Evolutionary conservation across 2,329 filamentous ascomycete species (phyloP).

Genomic region (Chrysosphaeria jannelii): DNA sequence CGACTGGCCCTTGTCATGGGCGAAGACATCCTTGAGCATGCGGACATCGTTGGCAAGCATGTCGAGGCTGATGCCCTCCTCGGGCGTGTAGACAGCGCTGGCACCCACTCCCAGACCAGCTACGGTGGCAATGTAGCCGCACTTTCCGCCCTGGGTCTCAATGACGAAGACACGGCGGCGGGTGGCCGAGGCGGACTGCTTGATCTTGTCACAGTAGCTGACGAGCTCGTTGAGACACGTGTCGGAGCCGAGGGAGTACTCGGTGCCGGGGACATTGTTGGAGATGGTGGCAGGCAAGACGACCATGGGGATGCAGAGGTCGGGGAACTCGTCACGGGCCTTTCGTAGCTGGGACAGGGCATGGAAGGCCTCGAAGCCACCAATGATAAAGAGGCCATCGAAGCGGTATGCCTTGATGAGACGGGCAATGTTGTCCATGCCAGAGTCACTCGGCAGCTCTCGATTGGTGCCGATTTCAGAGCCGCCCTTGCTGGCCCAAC

Average conservation of each 20-base stretch:
- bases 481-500: slow-evolving; percentile 86
- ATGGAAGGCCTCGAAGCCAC: slow-evolving; percentile 91
- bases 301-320: slow-evolving; percentile 75
- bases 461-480: slow-evolving; percentile 97
- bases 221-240: slow-evolving; percentile 91
- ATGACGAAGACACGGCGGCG: slow-evolving; percentile 89
- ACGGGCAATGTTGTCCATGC: slow-evolving; percentile 53
- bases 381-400: slow-evolving; percentile 72
- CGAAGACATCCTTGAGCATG: slow-evolving; percentile 63
- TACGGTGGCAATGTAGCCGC: slow-evolving; percentile 75
- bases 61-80: slow-evolving; percentile 79
- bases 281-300: slow-evolving; percentile 90
- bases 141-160: slow-evolving; percentile 85
- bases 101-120: slow-evolving; percentile 81
- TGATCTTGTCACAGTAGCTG: slow-evolving; percentile 87
- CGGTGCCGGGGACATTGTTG: slow-evolving; percentile 93
- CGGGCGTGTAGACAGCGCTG: slow-evolving; percentile 79
- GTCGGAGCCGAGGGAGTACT: slow-evolving; percentile 89
- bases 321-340: slow-evolving; percentile 46
- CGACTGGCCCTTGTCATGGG: slow-evolving; percentile 58
- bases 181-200: slow-evolving; percentile 83
- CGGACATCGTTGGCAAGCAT: slow-evolving; percentile 81
- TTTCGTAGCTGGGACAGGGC: slow-evolving; percentile 65
- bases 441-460: slow-evolving; percentile 58
- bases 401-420: slow-evolving; percentile 70